Evolutionary conservation across 2,329 filamentous ascomycete species (phyloP), one percentile per base, ranked within the genome.

Genomic region (Neocatenulostroma microsporum): DNA sequence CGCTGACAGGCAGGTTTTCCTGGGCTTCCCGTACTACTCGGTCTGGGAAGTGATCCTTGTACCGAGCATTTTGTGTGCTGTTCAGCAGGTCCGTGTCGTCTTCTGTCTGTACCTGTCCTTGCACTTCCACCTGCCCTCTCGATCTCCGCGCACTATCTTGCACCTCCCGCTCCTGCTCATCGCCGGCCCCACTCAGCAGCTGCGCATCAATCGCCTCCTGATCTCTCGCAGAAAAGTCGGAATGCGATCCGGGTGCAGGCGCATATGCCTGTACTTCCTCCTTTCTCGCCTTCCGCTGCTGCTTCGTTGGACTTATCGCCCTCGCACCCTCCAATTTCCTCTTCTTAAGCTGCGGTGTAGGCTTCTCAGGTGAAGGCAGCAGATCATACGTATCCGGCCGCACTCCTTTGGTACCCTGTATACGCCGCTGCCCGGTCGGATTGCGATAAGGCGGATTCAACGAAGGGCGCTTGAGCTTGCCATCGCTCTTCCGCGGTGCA

Each of bases 381-480:
- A 42, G 9, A 17, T 25, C 39, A 28, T 42, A 42, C 7, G 21
- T 23, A 27, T 42, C 39, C 2, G 35, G 34, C 15, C 39, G 24
- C 7, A 26, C 34, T 21, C 23, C n/a, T 9, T 30, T 13, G 11
- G 15, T 27, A 23, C 21, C 20, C 5, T 18, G 13, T 13, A 39
- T 12, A 15, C 8, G 30, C 12, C 25, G 30, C 21, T 19, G 9
- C 5, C 21, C 5, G 12, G n/a, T 17, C 20, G 24, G 14, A 6
- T 17, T 29, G 9, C 21, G 31, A 15, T 34, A 34, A 4, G 18
- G 14, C n/a, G 24, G 14, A 10, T 17, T 24, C 23, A 26, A 14
- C 26, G 29, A 14, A 17, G 15, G 11, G 18, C 25, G 31, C 13
- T 14, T 14, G 21, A 35, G 24, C 37, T 35, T 39, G 23, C 37